A percentile compares a stretch with the other conserved stretches of the same genome.
Conservation (phyloP, 805 yeast species). For the Spathaspora girioi region DNA sequence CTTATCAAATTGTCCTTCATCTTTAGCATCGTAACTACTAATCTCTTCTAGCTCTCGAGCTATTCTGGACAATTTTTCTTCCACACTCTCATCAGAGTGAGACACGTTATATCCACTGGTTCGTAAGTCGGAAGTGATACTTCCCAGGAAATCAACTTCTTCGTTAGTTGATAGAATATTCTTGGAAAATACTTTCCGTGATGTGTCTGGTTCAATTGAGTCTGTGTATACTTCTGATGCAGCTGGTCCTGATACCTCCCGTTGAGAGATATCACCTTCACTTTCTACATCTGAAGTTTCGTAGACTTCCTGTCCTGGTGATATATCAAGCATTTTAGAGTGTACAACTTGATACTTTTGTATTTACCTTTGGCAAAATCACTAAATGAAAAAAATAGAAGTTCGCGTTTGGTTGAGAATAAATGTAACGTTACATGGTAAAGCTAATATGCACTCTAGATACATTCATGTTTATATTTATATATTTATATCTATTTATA, state of each 20-base stretch:
- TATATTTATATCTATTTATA: no score
- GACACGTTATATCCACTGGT: constrained; percentile 21
- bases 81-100: constrained; percentile 30
- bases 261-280: constrained; percentile 8
- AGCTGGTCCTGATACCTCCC: neutral
- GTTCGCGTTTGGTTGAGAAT: neutral
- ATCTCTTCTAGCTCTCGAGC: constrained; percentile 37
- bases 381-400: neutral
- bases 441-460: neutral
- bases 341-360: neutral
- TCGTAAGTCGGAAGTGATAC: constrained; percentile 15
- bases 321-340: neutral
- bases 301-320: constrained; percentile 28
- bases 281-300: constrained; percentile 47
- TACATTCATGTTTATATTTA: neutral
- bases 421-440: neutral
- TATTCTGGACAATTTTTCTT: constrained; percentile 36
- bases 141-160: constrained; percentile 37
- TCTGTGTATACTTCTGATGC: neutral
- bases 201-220: constrained; percentile 7
- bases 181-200: constrained; percentile 4
- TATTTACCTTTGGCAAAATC: no score
- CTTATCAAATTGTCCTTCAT: neutral
- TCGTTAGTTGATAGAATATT: constrained; percentile 11
- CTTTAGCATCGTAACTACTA: constrained; percentile 11